Conservation (phyloP, 495 filamentous ascomycete species). For the Xylaria bambusicola region DNA sequence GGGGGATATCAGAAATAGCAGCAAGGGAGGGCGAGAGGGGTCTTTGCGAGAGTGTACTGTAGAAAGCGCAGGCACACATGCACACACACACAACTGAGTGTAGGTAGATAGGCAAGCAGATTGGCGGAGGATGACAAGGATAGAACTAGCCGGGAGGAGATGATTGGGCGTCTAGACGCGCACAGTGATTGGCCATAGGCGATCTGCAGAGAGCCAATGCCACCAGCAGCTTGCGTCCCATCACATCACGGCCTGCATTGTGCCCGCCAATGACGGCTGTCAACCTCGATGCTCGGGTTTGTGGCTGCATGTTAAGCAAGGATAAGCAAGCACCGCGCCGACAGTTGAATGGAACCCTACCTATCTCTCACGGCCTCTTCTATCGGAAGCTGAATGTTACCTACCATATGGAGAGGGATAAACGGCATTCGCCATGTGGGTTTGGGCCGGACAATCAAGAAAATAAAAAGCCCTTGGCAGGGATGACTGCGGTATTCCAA, state of each 20-base stretch:
- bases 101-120: constrained; percentile 2
- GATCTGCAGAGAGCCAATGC: constrained; percentile 32
- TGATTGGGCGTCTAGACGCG: constrained; percentile 49
- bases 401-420: background rate
- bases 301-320: constrained; percentile 16
- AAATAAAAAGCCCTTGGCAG: background rate
- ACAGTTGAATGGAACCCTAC: background rate
- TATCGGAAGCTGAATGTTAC: background rate
- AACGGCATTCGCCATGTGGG: constrained; percentile 12
- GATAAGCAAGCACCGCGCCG: constrained; percentile 3
- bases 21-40: constrained; percentile 20
- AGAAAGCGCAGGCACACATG: too few relatives aligned
- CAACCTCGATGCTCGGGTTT: constrained; percentile 17
- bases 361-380: background rate
- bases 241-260: constrained; percentile 28
- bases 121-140: constrained; percentile 14
- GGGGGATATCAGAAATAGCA: constrained; percentile 13
- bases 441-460: background rate
- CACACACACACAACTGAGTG: background rate
- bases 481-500: background rate
- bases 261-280: constrained; percentile 20
- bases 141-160: constrained; percentile 33
- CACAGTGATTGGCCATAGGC: constrained; percentile 36
- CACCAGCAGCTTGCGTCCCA: constrained; percentile 24
- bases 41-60: too few relatives aligned